These are phyloP conservation scores for Blastosporella zonata DNA, from an alignment of 1,284 basidiomycete species.

Conservation along the genomic window DNA sequence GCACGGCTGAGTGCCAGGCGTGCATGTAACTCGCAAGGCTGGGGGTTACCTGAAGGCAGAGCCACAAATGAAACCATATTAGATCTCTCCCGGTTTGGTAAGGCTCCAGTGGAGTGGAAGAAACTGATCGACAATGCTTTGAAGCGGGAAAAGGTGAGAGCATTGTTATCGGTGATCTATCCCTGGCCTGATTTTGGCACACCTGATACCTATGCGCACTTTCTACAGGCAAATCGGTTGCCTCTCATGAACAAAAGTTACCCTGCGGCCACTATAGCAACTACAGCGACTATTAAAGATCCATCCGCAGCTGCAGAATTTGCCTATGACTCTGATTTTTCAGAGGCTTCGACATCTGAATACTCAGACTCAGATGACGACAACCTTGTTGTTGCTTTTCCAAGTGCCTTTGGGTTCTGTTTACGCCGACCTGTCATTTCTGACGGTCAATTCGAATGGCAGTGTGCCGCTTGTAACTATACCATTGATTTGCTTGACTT, in stretches of 20 bases:
- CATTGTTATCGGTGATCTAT: neutral
- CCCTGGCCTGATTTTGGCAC: too few species aligned
- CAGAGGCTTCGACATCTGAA: conserved; percentile 38
- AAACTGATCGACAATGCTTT: conserved; percentile 21
- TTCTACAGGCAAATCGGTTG: neutral
- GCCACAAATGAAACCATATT: conserved; percentile 14
- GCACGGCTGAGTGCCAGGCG: conserved; percentile 28
- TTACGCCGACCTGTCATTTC: conserved; percentile 32
- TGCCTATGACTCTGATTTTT: conserved; percentile 51
- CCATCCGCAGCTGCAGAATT: conserved; percentile 23
- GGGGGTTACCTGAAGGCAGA: conserved; percentile 27
- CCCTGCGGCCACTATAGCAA: neutral
- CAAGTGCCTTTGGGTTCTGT: conserved; percentile 27
- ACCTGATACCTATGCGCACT: too few species aligned
- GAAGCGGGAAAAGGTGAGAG: conserved; percentile 9
- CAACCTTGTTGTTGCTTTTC: conserved; percentile 23
- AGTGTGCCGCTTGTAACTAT: conserved; percentile 32
- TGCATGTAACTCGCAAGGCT: conserved; percentile 26
- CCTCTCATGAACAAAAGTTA: neutral
- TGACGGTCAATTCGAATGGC: conserved; percentile 31
- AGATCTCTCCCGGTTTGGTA: conserved; percentile 29
- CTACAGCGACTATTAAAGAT: neutral
- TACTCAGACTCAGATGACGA: conserved; percentile 33
- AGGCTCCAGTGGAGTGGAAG: conserved; percentile 25
- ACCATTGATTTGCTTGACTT: conserved; percentile 29